Percentiles rank a stretch among this genome's conserved stretches.
Conservation (phyloP, 164 flowering plant genomes). For the Sextonia rubra region DNA sequence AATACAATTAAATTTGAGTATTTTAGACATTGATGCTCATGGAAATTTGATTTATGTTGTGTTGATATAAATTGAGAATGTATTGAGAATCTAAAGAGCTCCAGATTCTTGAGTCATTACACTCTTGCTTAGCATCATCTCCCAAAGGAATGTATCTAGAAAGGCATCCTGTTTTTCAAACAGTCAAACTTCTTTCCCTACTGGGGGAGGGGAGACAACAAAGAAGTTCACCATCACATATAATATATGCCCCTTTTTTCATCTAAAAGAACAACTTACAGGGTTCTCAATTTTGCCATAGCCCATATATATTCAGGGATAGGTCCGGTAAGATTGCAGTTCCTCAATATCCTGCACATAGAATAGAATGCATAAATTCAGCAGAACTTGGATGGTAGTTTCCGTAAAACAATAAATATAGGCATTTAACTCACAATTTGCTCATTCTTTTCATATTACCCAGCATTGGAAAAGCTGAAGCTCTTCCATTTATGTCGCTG, state of each 20-base stretch:
- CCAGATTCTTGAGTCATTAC: no score
- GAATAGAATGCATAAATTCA: not conserved
- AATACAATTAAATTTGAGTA: no score
- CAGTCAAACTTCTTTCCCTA: no score
- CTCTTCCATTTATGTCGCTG: slow-evolving; percentile 49
- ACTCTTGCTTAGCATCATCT: no score
- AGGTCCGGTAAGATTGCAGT: slow-evolving; percentile 53
- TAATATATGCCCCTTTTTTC: no score
- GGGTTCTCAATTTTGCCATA: slow-evolving; percentile 23
- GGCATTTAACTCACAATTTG: slow-evolving; percentile 44
- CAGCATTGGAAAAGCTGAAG: slow-evolving; percentile 42
- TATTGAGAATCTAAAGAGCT: no score
- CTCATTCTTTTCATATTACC: slow-evolving; percentile 30
- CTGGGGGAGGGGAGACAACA: no score
- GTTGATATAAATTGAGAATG: no score
- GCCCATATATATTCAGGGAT: slow-evolving; percentile 52
- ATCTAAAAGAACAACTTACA: slow-evolving; percentile 7
- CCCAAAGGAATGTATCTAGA: no score
- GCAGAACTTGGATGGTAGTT: not conserved
- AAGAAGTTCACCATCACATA: not conserved
- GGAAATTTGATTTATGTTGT: no score
- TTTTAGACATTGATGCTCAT: no score
- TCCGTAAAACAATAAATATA: not conserved
- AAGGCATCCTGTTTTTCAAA: no score
- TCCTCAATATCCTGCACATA: slow-evolving; percentile 45